Evolutionary conservation across 78 protist genomes (phyloP), one percentile per base, ranked within the genome.

Genomic region (Mastigamoeba balamuthi): DNA sequence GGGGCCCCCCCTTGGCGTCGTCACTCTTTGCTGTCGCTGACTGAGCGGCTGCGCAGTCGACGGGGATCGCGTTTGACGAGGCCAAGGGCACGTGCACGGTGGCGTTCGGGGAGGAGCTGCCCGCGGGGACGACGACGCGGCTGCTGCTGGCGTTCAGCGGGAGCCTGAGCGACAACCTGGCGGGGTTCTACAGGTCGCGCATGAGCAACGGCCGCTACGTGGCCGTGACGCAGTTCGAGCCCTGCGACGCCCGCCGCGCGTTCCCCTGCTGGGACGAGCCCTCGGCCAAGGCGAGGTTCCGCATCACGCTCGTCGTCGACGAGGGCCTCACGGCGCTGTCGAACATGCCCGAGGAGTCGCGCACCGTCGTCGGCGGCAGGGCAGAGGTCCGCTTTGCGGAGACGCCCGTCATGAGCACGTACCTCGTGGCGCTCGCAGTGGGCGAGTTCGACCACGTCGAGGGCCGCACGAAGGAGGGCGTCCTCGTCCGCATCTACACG

Each of bases 161-260:
- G 65, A 44, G 64, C 69, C 9, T 66, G 7, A 77, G 67, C 65
- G 88, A 83, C n/a, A 63, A 83, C 29, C 6, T 83, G 29, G 71
- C 8, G 37, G 88, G 88, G 25, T 77, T 83, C 76, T 83, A 83
- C 75, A 37, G 78, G 4, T 69, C 84, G 23, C 7, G 69, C 9
- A 7, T 9, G 9, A 66, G 23, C 23, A 66, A 66, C 9, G 7
- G 8, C 36, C 69, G 23, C 9, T n/a, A 66, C 10, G 25, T n/a
- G 9, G 75, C 68, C 10, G 17, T 10, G 30, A 92, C 98, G 28
- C 98, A 95, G 83, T 93, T 89, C 33, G 98, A 95, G 86, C 68
- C 95, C 25, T 78, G 91, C 8, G 96, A 93, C 58, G 87, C 91
- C 2, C 80, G 98, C n/a, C 64, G 87, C 3, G 89, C 93, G 0